Evolutionary conservation across 148 eudicot genomes (phyloP).

Genomic region (Silene uniflora): DNA sequence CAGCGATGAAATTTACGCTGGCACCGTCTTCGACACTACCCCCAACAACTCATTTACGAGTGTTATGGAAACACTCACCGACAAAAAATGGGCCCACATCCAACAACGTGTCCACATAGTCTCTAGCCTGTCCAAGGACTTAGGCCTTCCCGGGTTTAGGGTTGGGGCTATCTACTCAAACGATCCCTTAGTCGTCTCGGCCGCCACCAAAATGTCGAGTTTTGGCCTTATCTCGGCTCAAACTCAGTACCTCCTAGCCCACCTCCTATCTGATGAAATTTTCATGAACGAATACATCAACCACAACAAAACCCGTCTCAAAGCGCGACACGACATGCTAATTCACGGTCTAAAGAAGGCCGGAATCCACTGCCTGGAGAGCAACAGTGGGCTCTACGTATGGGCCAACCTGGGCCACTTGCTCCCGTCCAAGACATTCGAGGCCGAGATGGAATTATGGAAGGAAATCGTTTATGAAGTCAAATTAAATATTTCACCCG

Average conservation of each 20-base stretch:
- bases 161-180: slow-evolving; percentile 71
- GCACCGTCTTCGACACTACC: slow-evolving; percentile 45
- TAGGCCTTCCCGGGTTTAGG: slow-evolving; percentile 75
- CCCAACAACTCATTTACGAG: slow-evolving; percentile 32
- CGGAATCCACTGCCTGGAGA: slow-evolving; percentile 50
- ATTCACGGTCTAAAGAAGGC: slow-evolving; percentile 42
- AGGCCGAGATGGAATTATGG: slow-evolving; percentile 71
- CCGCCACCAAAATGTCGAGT: slow-evolving; percentile 86
- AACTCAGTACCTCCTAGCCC: slow-evolving; percentile 63
- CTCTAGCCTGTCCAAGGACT: slow-evolving; percentile 67
- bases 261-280: slow-evolving; percentile 52
- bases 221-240: slow-evolving; percentile 74
- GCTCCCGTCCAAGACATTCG: slow-evolving; percentile 43
- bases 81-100: slow-evolving; percentile 30
- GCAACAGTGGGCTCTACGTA: slow-evolving; percentile 63
- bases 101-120: slow-evolving; percentile 57
- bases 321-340: slow-evolving; percentile 34
- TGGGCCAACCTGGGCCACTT: slow-evolving; percentile 78
- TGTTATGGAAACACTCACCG: slow-evolving; percentile 50
- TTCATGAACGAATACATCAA: slow-evolving; percentile 43
- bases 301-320: slow-evolving; percentile 42
- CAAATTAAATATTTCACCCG: slow-evolving; percentile 65
- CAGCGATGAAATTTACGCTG: slow-evolving; percentile 68
- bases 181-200: slow-evolving; percentile 46
- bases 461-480: slow-evolving; percentile 56